These are phyloP conservation scores for Stagonosporopsis rhizophila DNA, from an alignment of 2,329 filamentous ascomycete genomes.

Conservation along the genomic window DNA sequence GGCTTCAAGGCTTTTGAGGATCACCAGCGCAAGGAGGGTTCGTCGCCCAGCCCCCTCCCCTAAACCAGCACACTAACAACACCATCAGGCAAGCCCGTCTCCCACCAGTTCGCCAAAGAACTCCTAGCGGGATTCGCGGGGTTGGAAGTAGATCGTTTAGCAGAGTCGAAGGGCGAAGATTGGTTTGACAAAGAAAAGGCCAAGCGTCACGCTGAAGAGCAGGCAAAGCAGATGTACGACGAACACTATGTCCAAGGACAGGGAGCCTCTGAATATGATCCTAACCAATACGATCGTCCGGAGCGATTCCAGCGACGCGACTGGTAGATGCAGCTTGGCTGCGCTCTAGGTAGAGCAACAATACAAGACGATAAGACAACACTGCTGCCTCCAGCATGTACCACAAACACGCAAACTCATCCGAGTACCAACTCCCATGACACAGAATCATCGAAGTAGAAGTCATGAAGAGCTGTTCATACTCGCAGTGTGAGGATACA, in stretches of 20 bases:
- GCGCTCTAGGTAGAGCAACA: not conserved
- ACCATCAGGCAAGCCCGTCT: constrained; percentile 68
- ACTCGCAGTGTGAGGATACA: no score
- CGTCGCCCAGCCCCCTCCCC: constrained; percentile 19
- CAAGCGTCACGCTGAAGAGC: constrained; percentile 54
- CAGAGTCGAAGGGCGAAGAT: constrained; percentile 63
- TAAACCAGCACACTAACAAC: constrained; percentile 3
- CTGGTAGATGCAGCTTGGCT: constrained; percentile 37
- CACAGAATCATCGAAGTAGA: no score
- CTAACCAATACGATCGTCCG: constrained; percentile 51
- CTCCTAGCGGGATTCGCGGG: constrained; percentile 74
- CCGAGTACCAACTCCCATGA: no score
- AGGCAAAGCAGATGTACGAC: constrained; percentile 57
- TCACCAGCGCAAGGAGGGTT: constrained; percentile 73
- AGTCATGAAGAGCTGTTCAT: no score
- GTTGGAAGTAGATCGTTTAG: constrained; percentile 63
- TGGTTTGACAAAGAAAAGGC: constrained; percentile 57
- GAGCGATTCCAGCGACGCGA: constrained; percentile 37
- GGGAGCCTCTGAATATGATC: constrained; percentile 55
- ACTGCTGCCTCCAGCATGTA: no score
- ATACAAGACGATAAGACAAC: no score
- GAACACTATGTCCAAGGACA: constrained; percentile 55
- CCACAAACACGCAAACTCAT: no score
- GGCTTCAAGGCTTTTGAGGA: constrained; percentile 84
- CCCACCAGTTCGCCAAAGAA: constrained; percentile 80